Evolutionary conservation across 2,329 filamentous ascomycete genomes (phyloP).

Genomic region (Trichoderma aggressivum): DNA sequence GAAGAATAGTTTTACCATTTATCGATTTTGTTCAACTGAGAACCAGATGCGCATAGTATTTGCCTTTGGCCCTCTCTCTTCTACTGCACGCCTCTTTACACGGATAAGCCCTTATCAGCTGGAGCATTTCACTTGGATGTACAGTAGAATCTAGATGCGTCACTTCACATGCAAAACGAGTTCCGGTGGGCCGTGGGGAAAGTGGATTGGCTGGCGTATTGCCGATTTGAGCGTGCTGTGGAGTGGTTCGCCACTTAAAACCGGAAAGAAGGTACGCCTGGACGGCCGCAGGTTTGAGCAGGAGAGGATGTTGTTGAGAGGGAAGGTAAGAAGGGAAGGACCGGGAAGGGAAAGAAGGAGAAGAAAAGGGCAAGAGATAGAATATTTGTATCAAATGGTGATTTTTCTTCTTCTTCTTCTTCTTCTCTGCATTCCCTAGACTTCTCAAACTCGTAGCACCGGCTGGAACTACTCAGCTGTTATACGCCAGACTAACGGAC

Average conservation of each 20-base stretch:
- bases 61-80: too few species aligned
- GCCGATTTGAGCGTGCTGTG: constrained; percentile 9
- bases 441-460: neutral
- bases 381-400: neutral
- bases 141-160: neutral
- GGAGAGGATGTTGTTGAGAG: neutral
- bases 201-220: constrained; percentile 6
- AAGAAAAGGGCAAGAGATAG: neutral
- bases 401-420: too few species aligned
- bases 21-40: neutral
- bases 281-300: neutral
- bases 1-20: neutral
- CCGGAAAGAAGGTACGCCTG: neutral
- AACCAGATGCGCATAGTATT: neutral
- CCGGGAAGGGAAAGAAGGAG: neutral
- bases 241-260: constrained; percentile 1
- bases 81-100: neutral
- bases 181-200: constrained; percentile 17
- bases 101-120: neutral
- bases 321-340: neutral
- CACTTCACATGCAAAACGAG: constrained; percentile 18
- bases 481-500: neutral
- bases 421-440: neutral
- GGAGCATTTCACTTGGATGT: neutral
- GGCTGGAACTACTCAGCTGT: neutral